Conservation (phyloP, 2,329 filamentous ascomycete species). For the Stagonosporopsis chrysanthemi region DNA sequence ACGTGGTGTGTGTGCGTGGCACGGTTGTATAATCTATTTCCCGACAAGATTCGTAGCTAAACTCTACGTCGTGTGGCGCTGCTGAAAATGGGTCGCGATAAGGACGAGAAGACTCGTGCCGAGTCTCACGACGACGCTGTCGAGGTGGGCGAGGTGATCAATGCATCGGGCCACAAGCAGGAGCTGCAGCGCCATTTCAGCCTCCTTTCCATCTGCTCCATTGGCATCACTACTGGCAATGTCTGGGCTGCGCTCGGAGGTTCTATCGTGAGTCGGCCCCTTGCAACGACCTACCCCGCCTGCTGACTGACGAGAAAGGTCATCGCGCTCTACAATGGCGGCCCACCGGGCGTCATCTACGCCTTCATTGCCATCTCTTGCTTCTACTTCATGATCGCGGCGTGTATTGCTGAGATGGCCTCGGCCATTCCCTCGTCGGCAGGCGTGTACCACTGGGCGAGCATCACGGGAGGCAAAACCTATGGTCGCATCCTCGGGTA, state of each 20-base stretch:
- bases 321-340: conserved; percentile 56
- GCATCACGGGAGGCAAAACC: conserved; percentile 55
- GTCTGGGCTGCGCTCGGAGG: conserved; percentile 58
- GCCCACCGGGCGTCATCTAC: conserved; percentile 56
- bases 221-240: conserved; percentile 55
- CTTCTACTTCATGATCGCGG: conserved; percentile 61
- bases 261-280: conserved; percentile 51
- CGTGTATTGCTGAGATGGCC: conserved; percentile 60
- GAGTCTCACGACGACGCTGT: conserved; percentile 32
- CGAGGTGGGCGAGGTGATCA: conserved; percentile 51
- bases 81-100: conserved; percentile 5
- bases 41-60: not conserved
- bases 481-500: conserved; percentile 58
- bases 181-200: conserved; percentile 61
- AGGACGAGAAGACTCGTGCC: conserved; percentile 22
- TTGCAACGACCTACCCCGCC: not conserved
- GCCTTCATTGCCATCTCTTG: conserved; percentile 58
- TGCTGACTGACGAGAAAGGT: conserved; percentile 26
- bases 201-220: conserved; percentile 55
- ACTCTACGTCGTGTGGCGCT: not conserved
- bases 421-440: conserved; percentile 53
- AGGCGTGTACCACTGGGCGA: conserved; percentile 63
- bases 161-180: conserved; percentile 61
- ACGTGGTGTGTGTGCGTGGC: not conserved
- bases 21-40: not conserved